Conservation (phyloP, 31 red algal species). For the Porphyra umbilicalis region DNA sequence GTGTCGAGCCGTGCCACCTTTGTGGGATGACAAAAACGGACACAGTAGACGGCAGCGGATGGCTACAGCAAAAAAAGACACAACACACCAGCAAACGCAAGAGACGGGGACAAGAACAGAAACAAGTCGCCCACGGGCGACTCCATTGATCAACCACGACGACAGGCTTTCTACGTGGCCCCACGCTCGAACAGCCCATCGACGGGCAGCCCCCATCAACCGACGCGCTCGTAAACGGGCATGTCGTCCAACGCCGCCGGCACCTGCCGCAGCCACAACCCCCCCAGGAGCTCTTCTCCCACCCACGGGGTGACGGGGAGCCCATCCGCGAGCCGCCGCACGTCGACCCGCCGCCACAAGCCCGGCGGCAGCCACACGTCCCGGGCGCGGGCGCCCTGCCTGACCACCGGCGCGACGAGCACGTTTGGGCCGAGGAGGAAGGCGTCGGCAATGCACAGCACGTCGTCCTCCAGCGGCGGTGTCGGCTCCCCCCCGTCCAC, state of each 20-base stretch:
- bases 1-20: too few relatives aligned
- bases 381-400: slow-evolving; percentile 25
- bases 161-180: too few relatives aligned
- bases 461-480: neutral
- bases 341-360: slow-evolving; percentile 32
- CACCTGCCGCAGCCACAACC: slow-evolving; percentile 21
- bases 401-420: slow-evolving; percentile 58
- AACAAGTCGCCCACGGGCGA: too few relatives aligned
- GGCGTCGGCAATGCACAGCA: slow-evolving; percentile 35
- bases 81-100: too few relatives aligned
- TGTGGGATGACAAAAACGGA: too few relatives aligned
- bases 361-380: slow-evolving; percentile 55
- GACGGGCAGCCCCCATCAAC: neutral
- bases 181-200: too few relatives aligned
- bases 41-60: too few relatives aligned
- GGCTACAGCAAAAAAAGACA: too few relatives aligned
- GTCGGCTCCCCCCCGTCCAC: neutral
- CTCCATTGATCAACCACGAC: too few relatives aligned
- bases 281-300: neutral
- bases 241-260: slow-evolving; percentile 38
- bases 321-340: neutral
- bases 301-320: neutral
- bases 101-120: too few relatives aligned
- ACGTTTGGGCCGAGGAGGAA: slow-evolving; percentile 57
- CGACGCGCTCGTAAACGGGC: slow-evolving; percentile 9